phyloP scores from a whole-genome alignment of 2,329 filamentous ascomycete genomes.

The Hymenoscyphus linearis region DNA sequence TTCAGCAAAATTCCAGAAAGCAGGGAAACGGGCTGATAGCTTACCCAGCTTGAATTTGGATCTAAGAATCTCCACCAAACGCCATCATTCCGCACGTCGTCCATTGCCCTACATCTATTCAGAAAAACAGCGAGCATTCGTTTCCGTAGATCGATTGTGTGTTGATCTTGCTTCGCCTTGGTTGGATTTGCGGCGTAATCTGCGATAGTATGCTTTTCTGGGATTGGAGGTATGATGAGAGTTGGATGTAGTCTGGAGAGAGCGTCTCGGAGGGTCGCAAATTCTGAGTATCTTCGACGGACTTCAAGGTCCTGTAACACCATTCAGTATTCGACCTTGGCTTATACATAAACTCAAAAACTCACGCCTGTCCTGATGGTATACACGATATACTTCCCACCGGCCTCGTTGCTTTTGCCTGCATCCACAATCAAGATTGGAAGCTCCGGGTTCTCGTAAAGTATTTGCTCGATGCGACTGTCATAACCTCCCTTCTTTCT shows the following conservation, averaged over 20 bases:
- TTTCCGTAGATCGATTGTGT: slow-evolving; percentile 94
- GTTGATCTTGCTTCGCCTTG: slow-evolving; percentile 93
- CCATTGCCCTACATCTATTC: slow-evolving; percentile 90
- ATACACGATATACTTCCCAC: slow-evolving; percentile 92
- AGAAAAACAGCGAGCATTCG: slow-evolving; percentile 95
- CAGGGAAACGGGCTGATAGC: slow-evolving; percentile 20
- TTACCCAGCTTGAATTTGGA: slow-evolving; percentile 96
- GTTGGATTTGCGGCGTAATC: slow-evolving; percentile 98
- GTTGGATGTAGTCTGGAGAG: slow-evolving; percentile 91
- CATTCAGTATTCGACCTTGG: slow-evolving; percentile 16
- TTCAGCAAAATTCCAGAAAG: slow-evolving; percentile 14
- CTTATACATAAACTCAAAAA: not conserved
- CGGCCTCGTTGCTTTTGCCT: slow-evolving; percentile 89
- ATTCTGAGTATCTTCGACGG: slow-evolving; percentile 91
- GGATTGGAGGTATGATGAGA: slow-evolving; percentile 91
- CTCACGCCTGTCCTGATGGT: slow-evolving; percentile 88
- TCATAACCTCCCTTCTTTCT: slow-evolving; percentile 83
- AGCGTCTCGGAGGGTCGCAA: slow-evolving; percentile 82
- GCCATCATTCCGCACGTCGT: slow-evolving; percentile 83
- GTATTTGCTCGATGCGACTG: slow-evolving; percentile 93
- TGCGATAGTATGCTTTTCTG: slow-evolving; percentile 97
- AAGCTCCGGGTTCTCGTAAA: slow-evolving; percentile 89
- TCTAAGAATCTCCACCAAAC: slow-evolving; percentile 98
- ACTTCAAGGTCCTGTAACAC: slow-evolving; percentile 79
- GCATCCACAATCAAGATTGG: slow-evolving; percentile 91